Base-by-base conservation (phyloP, 2,329 filamentous ascomycete species). In the Ascochyta pisi region DNA sequence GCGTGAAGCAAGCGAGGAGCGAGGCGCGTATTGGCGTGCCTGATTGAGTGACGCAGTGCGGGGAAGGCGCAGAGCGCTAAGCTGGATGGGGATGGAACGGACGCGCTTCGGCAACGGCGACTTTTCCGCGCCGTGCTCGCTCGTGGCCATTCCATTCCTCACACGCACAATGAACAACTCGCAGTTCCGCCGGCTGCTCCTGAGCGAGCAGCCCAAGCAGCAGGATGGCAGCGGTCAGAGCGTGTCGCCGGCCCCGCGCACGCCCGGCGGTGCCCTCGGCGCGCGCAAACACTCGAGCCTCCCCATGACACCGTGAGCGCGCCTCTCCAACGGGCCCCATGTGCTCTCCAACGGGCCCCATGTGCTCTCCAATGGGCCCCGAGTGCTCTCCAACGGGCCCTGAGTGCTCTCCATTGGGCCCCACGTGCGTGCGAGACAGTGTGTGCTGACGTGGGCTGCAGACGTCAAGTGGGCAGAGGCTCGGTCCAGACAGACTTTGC, bases 241-340 rank as follows among this genome's bases (percentile, higher is more conserved):
- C 41, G 64, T 62, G 9, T 59, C 73, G 2, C 55, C 70, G 0
- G 70, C 63, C 19, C 58, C 69, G 43, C 69, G 59, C 56, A 76
- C 29, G 35, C 65, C 68, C 15, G 74, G 65, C 57, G 78, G 82
- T 44, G 77, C 86, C 4, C 82, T 96, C 53, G 92, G 92, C 22
- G 95, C 91, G 54, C 85, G 89, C 68, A 87, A 90, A 77, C 86
- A 87, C 63, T 85, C 90, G 31, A 94, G 86, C 75, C 94, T 96
- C 59, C 92, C 92, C 53, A 97, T 97, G 94, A 97, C 94, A 43
- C 94, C 94, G 89, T 92, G 83, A 68, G 87, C 81, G 41, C 15
- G 46, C 40, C 39, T 19, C 29, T 45, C 23, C 22, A 23, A 35
- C 15, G 4, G 33, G n/a, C 15, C 15, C 8, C 1, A 4, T 13